Evolutionary conservation across 2,329 filamentous ascomycete genomes (phyloP), one percentile per base, ranked within the genome.

Genomic region (Xylaria sp.): DNA sequence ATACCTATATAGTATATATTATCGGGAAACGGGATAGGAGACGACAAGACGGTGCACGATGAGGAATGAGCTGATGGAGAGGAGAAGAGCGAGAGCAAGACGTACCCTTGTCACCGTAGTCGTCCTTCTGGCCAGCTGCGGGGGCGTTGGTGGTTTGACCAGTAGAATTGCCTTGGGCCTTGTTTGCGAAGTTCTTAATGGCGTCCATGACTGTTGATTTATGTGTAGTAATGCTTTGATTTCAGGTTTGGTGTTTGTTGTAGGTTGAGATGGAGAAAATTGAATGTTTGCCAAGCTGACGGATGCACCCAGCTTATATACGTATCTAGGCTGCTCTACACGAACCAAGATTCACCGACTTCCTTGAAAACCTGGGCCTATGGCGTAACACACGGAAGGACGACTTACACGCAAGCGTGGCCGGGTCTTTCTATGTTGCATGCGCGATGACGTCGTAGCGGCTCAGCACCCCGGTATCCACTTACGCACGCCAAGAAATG

Each of bases 51-150:
- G 29, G 13, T 27, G 48, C 5, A 25, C 18, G 32, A 25, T 13
- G 48, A 27, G 8, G 27, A n/a, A n/a, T n/a, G n/a, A n/a, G n/a
- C n/a, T n/a, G 27, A 29, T 32, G 21, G 27, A 53, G 13, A 29
- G 5, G 18, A 27, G 47, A 25, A 25, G n/a, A 9, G 18, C 4
- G 54, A 16, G 37, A n/a, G 27, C 3, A 13, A 40, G 6, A 63
- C 73, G 64, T 65, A 79, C 78, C 72, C 71, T 75, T 78, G 74
- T 79, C 78, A 55, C 75, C 75, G 55, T 75, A 72, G 70, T 79
- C 78, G 44, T 78, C 72, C 65, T 77, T 74, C 63, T 76, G 70
- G 16, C 72, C 75, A 8, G 60, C 66, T 32, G 63, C 70, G 35
- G 55, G 37, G 18, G 55, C 37, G 37, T 16, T 58, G 37, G 60